A percentile compares a stretch with the other conserved stretches of the same genome.
These are phyloP conservation scores for Trichodelitschia bisporula DNA, from an alignment of 495 filamentous ascomycete genomes.

Conservation along the genomic window DNA sequence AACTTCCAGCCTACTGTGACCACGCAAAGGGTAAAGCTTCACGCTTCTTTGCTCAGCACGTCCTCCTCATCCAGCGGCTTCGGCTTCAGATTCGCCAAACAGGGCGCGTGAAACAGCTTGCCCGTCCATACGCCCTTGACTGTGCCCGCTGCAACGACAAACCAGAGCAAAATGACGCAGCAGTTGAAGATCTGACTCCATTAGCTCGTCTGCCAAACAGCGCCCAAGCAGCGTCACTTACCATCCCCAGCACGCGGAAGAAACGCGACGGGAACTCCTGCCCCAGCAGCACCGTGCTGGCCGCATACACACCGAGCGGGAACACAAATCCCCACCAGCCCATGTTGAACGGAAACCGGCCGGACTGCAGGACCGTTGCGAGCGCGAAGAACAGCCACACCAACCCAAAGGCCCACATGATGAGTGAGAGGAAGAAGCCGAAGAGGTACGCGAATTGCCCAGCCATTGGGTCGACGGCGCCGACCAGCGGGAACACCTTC, in stretches of 20 bases:
- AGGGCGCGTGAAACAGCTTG: conserved; percentile 14
- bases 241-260: conserved; percentile 15
- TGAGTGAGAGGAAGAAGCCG: conserved; percentile 25
- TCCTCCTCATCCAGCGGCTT: too few relatives aligned
- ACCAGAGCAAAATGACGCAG: conserved; percentile 16
- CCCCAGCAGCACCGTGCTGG: conserved; percentile 14
- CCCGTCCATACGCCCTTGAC: conserved; percentile 12
- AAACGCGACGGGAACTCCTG: conserved; percentile 14
- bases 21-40: too few relatives aligned
- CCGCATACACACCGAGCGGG: conserved; percentile 15
- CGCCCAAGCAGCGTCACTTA: background rate
- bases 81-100: conserved; percentile 15
- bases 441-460: conserved; percentile 28
- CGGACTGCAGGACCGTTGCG: conserved; percentile 15
- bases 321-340: conserved; percentile 19
- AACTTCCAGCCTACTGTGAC: too few relatives aligned
- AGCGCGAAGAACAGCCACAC: conserved; percentile 38
- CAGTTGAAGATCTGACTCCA: conserved; percentile 8
- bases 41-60: too few relatives aligned
- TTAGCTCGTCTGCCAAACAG: too few relatives aligned
- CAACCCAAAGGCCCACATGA: conserved; percentile 35
- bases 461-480: conserved; percentile 18
- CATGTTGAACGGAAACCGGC: conserved; percentile 18
- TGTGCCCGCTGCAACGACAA: conserved; percentile 12
- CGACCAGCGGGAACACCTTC: conserved; percentile 23